Conservation (phyloP, 352 stramenopile species). For the Phytopythium ostracodes region DNA sequence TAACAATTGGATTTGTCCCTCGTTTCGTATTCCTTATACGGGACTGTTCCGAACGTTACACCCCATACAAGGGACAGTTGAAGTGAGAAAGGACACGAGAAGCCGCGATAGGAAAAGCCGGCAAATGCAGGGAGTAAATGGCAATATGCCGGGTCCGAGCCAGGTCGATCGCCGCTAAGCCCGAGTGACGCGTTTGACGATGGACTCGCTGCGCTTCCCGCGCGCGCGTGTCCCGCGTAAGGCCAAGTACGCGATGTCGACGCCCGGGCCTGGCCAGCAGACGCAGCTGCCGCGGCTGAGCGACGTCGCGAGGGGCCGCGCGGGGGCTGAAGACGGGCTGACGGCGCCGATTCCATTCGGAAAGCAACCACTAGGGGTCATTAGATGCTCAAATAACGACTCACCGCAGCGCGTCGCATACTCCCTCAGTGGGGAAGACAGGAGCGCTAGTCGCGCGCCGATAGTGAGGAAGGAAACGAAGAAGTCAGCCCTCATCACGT, state of each 20-base stretch:
- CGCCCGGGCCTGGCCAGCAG: not conserved
- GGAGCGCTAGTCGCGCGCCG: not conserved
- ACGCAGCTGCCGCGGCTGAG: not conserved
- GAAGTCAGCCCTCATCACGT: not conserved
- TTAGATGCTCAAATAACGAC: not conserved
- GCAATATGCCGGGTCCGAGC: not conserved
- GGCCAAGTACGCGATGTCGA: not conserved
- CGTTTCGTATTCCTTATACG: not conserved
- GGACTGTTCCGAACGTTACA: not conserved
- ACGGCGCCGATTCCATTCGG: not conserved
- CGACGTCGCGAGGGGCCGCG: not conserved
- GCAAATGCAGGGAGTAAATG: not conserved
- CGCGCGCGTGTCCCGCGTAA: not conserved
- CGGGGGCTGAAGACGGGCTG: not conserved
- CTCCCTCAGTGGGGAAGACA: not conserved
- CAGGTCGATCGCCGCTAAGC: not conserved
- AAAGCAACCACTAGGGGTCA: not conserved
- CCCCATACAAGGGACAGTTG: not conserved
- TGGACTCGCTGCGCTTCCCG: not conserved
- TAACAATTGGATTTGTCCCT: constrained; percentile 3
- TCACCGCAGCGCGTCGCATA: too few relatives aligned
- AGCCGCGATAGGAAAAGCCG: not conserved
- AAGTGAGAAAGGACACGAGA: not conserved
- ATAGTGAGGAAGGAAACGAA: not conserved
- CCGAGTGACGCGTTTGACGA: not conserved